Percentiles rank a stretch among this genome's conserved stretches.
These are phyloP conservation scores for button mushroom (Agaricus bisporus) DNA, from an alignment of 768 basidiomycete species.

Conservation along the genomic window DNA sequence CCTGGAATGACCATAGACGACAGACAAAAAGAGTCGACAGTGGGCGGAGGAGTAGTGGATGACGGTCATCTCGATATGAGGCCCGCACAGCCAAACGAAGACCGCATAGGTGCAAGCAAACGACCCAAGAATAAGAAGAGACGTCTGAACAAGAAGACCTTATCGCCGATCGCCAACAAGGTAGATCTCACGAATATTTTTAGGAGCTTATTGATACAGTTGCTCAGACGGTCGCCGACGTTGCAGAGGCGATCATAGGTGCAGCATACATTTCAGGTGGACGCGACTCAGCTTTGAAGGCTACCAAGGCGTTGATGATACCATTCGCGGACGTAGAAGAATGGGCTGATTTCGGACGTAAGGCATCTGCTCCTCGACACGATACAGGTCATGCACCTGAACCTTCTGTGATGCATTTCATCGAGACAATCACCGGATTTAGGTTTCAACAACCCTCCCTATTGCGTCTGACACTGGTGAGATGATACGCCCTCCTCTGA, in stretches of 20 bases:
- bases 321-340: constrained; percentile 56
- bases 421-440: constrained; percentile 62
- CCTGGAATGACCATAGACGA: constrained; percentile 11
- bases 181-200: constrained; percentile 26
- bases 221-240: constrained; percentile 71
- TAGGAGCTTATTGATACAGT: not conserved
- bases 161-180: constrained; percentile 34
- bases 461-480: constrained; percentile 68
- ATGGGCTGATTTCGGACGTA: constrained; percentile 68
- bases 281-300: constrained; percentile 55
- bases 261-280: constrained; percentile 77
- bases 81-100: not conserved
- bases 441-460: constrained; percentile 57
- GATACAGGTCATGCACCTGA: constrained; percentile 38
- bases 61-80: not conserved
- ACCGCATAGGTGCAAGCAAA: not conserved
- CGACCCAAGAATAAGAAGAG: not conserved
- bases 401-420: constrained; percentile 41
- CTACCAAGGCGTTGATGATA: constrained; percentile 58
- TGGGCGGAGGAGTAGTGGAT: constrained; percentile 6
- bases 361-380: constrained; percentile 37
- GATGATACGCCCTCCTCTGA: constrained; percentile 13
- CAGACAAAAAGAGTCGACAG: not conserved
- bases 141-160: constrained; percentile 1
- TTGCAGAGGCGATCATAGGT: constrained; percentile 79